phyloP scores from a whole-genome alignment of 75 land plant genomes.

The Ceratopteris richardii region DNA sequence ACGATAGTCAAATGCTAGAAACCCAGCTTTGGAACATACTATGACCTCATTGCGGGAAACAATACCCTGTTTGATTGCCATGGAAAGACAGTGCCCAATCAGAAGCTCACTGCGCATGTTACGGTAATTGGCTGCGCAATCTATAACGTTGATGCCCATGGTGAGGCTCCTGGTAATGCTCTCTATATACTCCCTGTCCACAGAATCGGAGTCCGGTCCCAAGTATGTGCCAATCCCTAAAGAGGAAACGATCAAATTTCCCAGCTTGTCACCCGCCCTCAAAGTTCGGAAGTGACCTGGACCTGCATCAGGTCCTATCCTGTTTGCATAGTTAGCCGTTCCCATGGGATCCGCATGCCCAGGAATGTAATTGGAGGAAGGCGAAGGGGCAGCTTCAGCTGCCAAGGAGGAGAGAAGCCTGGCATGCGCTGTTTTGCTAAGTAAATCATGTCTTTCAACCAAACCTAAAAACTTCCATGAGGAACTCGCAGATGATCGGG shows the following conservation, averaged over 20 bases:
- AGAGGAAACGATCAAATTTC: conserved; percentile 8
- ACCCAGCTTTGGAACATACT: conserved; percentile 12
- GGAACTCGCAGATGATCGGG: no score
- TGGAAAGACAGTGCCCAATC: neutral
- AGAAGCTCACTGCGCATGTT: conserved; percentile 11
- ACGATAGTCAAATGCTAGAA: conserved; percentile 4
- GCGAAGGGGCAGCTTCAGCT: no score
- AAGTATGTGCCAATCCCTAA: conserved; percentile 6
- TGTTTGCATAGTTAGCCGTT: neutral
- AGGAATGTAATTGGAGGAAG: neutral
- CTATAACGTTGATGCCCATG: conserved; percentile 6
- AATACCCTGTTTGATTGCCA: conserved; percentile 3
- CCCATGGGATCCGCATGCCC: conserved; percentile 3
- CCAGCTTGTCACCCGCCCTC: neutral
- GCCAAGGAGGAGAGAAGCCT: no score
- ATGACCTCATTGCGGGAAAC: conserved; percentile 8
- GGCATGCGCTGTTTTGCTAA: no score
- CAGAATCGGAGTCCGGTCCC: conserved; percentile 4
- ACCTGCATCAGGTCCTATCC: neutral
- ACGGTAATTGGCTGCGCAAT: conserved; percentile 13
- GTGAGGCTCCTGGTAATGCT: neutral
- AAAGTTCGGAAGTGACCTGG: conserved; percentile 1
- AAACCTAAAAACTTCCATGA: no score
- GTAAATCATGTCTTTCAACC: no score
- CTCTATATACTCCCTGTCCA: neutral